Base-by-base conservation (phyloP, 208 protist genomes). In the Trypanosomatidae sp. region DNA sequence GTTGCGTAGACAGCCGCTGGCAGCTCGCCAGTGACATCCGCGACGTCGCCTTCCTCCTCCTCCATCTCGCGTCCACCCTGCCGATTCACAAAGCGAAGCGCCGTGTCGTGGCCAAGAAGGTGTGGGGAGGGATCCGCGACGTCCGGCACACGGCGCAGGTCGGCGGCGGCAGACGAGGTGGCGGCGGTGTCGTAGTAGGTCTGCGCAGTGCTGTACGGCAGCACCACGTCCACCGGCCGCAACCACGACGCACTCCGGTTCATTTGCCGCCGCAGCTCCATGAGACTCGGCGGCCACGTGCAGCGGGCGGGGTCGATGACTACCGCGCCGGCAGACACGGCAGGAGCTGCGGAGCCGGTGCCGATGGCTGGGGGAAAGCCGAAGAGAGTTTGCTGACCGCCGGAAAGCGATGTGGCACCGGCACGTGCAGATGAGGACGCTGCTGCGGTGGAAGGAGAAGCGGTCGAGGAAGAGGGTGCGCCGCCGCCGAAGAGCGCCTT, bases 181-280 rank as follows among this genome's bases (percentile, higher is more conserved):
- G 71, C 74, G 3, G 62, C 64, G 28, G 71, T 41, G 56, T 56
- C 50, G 69, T 78, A 80, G 49, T 73, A 76, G n/a, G 50, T 13
- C 53, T 78, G 71, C 6, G 76, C 77, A 9, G 68, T 66, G 44
- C 76, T 71, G 66, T 85, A 85, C 9, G 80, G 80, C 7, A 85
- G 70, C 39, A 85, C 17, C 22, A 85, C 22, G 55, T 77, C 75
- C 47, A 85, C 73, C 17, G 75, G 76, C 19, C 71, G 80, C 44
- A 66, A n/a, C n/a, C n/a, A n/a, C n/a, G 33, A 25, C 41, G 44
- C 8, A 46, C n/a, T 10, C 33, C 0, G 53, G 22, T 70, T 17
- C 43, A 7, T 39, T 8, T 72, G 69, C 66, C 47, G 7, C 19
- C 70, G 64, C 25, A 80, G 64, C 58, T 80, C 69, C 6, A 7